Conservation (phyloP, 179 eudicot species). For the Beta lomatogona region DNA sequence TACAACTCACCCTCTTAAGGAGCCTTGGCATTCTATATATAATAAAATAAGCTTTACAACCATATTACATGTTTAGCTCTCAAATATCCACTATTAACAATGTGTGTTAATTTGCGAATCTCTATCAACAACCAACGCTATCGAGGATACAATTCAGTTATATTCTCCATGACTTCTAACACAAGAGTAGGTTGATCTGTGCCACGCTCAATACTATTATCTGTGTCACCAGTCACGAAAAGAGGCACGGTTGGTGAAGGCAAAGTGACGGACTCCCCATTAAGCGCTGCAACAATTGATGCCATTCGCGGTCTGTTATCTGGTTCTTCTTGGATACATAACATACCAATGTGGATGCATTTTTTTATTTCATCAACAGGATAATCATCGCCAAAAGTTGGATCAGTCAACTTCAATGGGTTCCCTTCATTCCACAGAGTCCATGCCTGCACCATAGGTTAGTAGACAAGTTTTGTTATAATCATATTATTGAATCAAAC, state of each 20-base stretch:
- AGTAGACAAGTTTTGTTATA: background rate
- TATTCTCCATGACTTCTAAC: background rate
- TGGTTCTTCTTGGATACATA: constrained; percentile 20
- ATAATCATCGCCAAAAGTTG: constrained; percentile 1
- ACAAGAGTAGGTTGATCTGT: background rate
- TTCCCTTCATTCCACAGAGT: constrained; percentile 7
- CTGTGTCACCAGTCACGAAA: background rate
- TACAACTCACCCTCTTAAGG: no score
- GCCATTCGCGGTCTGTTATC: constrained; percentile 18
- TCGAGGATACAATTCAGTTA: constrained; percentile 10
- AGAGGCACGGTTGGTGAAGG: constrained; percentile 1
- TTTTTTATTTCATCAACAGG: constrained; percentile 3
- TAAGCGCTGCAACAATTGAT: constrained; percentile 11
- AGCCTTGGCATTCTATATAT: no score
- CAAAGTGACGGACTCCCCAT: constrained; percentile 3
- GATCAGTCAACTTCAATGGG: constrained; percentile 8
- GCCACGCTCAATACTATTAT: no score
- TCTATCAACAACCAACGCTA: background rate
- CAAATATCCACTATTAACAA: no score
- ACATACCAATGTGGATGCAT: constrained; percentile 20
- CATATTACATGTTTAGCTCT: no score
- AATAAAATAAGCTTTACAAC: no score
- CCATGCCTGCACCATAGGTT: constrained; percentile 17
- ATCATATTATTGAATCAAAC: no score
- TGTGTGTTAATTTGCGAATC: background rate